Percentiles rank a stretch among this genome's conserved stretches.
Evolutionary conservation across 805 yeast genomes (phyloP).

Genomic region (Saccharomycopsis lassenensis): DNA sequence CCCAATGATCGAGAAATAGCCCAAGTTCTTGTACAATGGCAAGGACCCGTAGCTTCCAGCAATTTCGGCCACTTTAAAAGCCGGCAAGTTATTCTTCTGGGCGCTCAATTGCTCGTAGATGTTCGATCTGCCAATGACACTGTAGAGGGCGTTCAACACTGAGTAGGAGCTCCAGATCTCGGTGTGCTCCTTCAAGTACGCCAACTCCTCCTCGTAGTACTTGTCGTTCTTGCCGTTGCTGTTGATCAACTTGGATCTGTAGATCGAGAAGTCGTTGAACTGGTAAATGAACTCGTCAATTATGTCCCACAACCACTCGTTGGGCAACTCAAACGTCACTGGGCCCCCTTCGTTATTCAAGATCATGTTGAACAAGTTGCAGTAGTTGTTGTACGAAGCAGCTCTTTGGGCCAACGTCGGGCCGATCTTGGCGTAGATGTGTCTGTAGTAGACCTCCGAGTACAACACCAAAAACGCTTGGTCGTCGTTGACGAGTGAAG

Average conservation of each 20-base stretch:
- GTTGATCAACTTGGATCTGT: conserved; percentile 28
- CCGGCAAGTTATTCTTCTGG: conserved; percentile 19
- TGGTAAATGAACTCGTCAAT: conserved; percentile 43
- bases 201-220: conserved; percentile 25
- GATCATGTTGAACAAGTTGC: conserved; percentile 35
- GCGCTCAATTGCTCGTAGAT: conserved; percentile 31
- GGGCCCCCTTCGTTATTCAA: conserved; percentile 34
- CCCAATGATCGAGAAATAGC: conserved; percentile 39
- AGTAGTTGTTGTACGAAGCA: conserved; percentile 38
- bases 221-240: conserved; percentile 23
- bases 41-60: conserved; percentile 35
- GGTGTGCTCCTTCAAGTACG: conserved; percentile 27
- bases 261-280: conserved; percentile 34
- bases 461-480: conserved; percentile 35
- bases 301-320: conserved; percentile 42
- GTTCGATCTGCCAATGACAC: conserved; percentile 31
- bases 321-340: conserved; percentile 35
- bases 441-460: conserved; percentile 41
- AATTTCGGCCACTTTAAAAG: conserved; percentile 20
- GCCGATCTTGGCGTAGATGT: conserved; percentile 32
- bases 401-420: conserved; percentile 36
- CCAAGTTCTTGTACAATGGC: conserved; percentile 34
- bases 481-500: conserved; percentile 34
- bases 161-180: conserved; percentile 37
- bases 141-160: conserved; percentile 38